phyloP scores from a whole-genome alignment of 768 basidiomycete species.

The Mycena venus region DNA sequence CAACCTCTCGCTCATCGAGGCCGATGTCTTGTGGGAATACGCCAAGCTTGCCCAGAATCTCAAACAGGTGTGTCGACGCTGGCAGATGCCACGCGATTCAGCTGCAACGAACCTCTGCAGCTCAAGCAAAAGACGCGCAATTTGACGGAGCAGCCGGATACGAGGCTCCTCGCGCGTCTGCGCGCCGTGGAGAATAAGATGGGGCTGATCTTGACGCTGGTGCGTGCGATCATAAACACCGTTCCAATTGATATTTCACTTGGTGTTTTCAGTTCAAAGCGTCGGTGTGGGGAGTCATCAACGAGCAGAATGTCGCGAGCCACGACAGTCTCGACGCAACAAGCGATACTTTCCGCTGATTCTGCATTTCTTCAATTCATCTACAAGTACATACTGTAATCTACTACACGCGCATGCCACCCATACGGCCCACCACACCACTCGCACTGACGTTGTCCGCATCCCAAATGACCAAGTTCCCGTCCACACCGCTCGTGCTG shows the following conservation, averaged over 20 bases:
- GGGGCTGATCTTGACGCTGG: constrained; percentile 94
- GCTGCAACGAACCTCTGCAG: constrained; percentile 50
- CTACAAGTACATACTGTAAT: constrained; percentile 38
- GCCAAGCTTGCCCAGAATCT: constrained; percentile 88
- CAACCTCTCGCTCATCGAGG: constrained; percentile 74
- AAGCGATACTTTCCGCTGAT: constrained; percentile 29
- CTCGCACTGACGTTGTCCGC: constrained; percentile 66
- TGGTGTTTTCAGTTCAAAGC: constrained; percentile 82
- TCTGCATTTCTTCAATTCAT: not conserved
- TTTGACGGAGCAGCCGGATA: constrained; percentile 83
- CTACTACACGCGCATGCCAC: constrained; percentile 56
- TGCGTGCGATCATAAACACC: constrained; percentile 56
- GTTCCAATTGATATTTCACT: not conserved
- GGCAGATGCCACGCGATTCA: not conserved
- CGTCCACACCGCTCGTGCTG: constrained; percentile 95
- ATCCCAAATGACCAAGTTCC: constrained; percentile 92
- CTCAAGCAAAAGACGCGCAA: constrained; percentile 75
- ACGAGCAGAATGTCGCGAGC: constrained; percentile 70
- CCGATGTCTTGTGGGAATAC: constrained; percentile 93
- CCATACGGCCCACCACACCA: constrained; percentile 62
- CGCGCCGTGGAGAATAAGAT: constrained; percentile 92
- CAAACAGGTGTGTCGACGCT: constrained; percentile 69
- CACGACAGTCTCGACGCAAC: constrained; percentile 36
- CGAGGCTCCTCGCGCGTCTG: constrained; percentile 79
- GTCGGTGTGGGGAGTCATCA: constrained; percentile 95